Percentiles rank a stretch among this genome's conserved stretches.
Evolutionary conservation across 2,329 filamentous ascomycete genomes (phyloP).

Genomic region (Trichoderma harzianum): DNA sequence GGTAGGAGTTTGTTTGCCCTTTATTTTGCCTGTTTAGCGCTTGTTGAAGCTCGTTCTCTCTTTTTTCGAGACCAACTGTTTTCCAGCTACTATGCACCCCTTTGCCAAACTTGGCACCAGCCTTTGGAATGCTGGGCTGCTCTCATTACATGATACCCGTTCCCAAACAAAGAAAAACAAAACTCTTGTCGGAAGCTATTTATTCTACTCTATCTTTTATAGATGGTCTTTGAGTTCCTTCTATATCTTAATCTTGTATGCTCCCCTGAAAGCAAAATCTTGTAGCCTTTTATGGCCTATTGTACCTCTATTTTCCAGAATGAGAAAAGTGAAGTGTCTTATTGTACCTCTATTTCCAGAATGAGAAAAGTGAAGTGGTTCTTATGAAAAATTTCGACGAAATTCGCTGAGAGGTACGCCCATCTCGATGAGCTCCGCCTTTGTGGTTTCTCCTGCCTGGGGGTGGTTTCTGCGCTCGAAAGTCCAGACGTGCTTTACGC

Average conservation of each 20-base stretch:
- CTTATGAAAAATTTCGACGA: conserved; percentile 28
- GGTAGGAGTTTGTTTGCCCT: conserved; percentile 1
- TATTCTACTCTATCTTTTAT: conserved; percentile 9
- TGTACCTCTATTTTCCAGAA: neutral
- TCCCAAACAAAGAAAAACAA: conserved; percentile 12
- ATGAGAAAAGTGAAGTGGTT: neutral
- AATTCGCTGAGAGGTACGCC: conserved; percentile 43
- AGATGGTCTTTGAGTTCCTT: neutral
- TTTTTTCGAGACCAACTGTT: conserved; percentile 1
- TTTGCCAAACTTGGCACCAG: neutral
- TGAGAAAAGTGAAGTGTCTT: neutral
- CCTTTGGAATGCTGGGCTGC: conserved; percentile 16
- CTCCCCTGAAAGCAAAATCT: neutral
- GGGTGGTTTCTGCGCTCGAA: conserved; percentile 39
- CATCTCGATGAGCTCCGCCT: conserved; percentile 40
- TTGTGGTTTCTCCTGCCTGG: conserved; percentile 28
- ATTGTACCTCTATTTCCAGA: neutral
- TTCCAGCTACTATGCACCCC: conserved; percentile 19
- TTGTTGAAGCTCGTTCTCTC: neutral
- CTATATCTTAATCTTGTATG: neutral
- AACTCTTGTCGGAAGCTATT: conserved; percentile 3
- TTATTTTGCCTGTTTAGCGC: neutral
- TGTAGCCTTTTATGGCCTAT: neutral
- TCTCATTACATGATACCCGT: conserved; percentile 26
- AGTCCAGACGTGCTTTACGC: conserved; percentile 61